Percentiles rank a stretch among this genome's conserved stretches.
Conservation (phyloP, 371 early-diverging fungal species). For the Enteropsectra breve region DNA sequence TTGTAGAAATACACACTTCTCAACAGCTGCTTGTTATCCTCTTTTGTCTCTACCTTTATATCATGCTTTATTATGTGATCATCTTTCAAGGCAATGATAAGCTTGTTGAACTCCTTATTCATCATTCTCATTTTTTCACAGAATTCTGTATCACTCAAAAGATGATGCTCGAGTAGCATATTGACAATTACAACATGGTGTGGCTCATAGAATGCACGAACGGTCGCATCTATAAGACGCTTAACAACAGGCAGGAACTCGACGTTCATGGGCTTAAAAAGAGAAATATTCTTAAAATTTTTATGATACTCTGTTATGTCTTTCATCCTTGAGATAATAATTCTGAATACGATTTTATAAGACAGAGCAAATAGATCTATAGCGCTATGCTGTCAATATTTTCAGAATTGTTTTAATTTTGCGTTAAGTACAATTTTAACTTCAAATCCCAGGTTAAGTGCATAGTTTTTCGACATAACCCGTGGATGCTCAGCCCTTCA, state of each 20-base stretch:
- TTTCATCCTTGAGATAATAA: not conserved
- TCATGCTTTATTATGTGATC: conserved; percentile 58
- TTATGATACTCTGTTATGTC: not conserved
- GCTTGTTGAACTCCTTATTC: conserved; percentile 57
- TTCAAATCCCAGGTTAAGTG: too few species aligned
- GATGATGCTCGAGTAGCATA: conserved; percentile 53
- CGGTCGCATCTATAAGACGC: conserved; percentile 47
- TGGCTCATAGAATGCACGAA: conserved; percentile 58
- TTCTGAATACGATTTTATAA: too few species aligned
- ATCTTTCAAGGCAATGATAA: conserved; percentile 55
- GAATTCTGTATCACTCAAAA: conserved; percentile 57
- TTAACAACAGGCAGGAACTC: conserved; percentile 51
- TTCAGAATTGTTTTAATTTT: too few species aligned
- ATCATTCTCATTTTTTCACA: conserved; percentile 58
- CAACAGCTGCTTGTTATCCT: conserved; percentile 51
- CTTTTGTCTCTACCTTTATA: conserved; percentile 52
- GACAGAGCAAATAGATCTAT: too few species aligned
- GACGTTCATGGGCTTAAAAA: conserved; percentile 17
- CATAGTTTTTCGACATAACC: too few species aligned
- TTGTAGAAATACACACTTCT: conserved; percentile 55
- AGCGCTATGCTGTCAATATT: too few species aligned
- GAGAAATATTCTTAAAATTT: not conserved
- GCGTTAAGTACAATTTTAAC: too few species aligned
- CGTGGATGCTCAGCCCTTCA: too few species aligned
- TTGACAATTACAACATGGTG: conserved; percentile 56